phyloP scores from a whole-genome alignment of 768 basidiomycete species.

The Coprinellus micaceus region DNA sequence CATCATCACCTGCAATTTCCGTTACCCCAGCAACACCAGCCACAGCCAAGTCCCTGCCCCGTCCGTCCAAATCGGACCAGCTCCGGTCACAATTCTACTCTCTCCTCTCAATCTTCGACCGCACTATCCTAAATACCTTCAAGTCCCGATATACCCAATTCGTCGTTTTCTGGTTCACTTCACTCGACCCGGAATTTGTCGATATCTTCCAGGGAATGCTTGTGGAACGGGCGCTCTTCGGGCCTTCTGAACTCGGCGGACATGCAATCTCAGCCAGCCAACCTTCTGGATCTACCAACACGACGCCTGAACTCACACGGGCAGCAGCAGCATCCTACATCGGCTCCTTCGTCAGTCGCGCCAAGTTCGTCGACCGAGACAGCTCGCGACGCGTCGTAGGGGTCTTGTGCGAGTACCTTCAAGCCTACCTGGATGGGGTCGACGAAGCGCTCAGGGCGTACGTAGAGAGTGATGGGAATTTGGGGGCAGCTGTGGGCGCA shows the following conservation, averaged over 20 bases:
- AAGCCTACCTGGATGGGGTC: slow-evolving; percentile 70
- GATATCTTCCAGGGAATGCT: slow-evolving; percentile 94
- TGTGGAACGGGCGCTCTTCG: slow-evolving; percentile 82
- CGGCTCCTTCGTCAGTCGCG: slow-evolving; percentile 87
- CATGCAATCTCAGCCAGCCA: slow-evolving; percentile 16
- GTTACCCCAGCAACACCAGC: slow-evolving; percentile 17
- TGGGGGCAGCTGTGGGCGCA: slow-evolving; percentile 11
- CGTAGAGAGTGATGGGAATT: slow-evolving; percentile 17
- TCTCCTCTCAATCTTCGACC: slow-evolving; percentile 90
- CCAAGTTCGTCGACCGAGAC: slow-evolving; percentile 76
- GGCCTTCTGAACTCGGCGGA: slow-evolving; percentile 17
- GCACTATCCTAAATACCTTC: slow-evolving; percentile 90
- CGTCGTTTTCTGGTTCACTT: slow-evolving; percentile 92
- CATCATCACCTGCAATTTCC: slow-evolving; percentile 1
- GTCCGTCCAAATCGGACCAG: slow-evolving; percentile 22
- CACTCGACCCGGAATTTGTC: slow-evolving; percentile 81
- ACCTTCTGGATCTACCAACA: slow-evolving; percentile 2
- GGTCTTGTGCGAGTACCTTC: slow-evolving; percentile 85
- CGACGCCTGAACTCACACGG: slow-evolving; percentile 70
- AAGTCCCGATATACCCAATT: slow-evolving; percentile 98
- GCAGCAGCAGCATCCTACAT: slow-evolving; percentile 94
- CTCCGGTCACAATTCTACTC: slow-evolving; percentile 70
- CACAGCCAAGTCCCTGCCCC: slow-evolving; percentile 8
- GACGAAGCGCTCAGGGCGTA: slow-evolving; percentile 46
- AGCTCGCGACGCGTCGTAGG: slow-evolving; percentile 69